Evolutionary conservation across 192 early-diverging fungal species (phyloP).

Genomic region (Coemansia sp.): DNA sequence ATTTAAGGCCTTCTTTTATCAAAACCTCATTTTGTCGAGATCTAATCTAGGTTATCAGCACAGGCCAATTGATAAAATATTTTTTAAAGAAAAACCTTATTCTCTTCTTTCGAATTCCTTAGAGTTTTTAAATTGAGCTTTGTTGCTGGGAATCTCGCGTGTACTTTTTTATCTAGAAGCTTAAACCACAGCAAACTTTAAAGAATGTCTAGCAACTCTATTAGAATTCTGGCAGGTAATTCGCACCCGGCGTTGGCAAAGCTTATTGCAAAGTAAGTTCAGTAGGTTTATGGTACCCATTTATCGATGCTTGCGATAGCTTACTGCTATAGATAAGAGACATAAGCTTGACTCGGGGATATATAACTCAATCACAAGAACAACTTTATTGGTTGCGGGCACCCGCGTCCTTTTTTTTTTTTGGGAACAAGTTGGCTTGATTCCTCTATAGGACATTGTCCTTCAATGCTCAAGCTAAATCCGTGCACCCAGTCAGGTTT

Average conservation of each 20-base stretch:
- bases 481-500: too few relatives aligned
- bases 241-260: constrained; percentile 90
- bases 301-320: too few relatives aligned
- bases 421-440: background rate
- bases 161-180: background rate
- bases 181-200: background rate
- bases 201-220: constrained; percentile 80
- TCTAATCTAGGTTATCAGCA: background rate
- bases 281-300: background rate
- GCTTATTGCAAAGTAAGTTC: constrained; percentile 82
- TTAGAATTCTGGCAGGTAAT: constrained; percentile 96
- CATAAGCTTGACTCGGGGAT: constrained; percentile 1
- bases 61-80: background rate
- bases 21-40: background rate
- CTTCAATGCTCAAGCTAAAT: too few relatives aligned
- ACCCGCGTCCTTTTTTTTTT: background rate
- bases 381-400: background rate
- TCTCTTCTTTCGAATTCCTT: background rate
- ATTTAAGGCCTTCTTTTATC: too few relatives aligned
- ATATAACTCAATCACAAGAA: background rate
- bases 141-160: constrained; percentile 1
- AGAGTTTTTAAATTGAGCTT: background rate
- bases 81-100: background rate
- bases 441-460: too few relatives aligned
- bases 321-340: too few relatives aligned